A percentile compares a stretch with the other conserved stretches of the same genome.
Evolutionary conservation across 169 alveolate species (phyloP).

Genomic region (Cryptosporidium bovis): DNA sequence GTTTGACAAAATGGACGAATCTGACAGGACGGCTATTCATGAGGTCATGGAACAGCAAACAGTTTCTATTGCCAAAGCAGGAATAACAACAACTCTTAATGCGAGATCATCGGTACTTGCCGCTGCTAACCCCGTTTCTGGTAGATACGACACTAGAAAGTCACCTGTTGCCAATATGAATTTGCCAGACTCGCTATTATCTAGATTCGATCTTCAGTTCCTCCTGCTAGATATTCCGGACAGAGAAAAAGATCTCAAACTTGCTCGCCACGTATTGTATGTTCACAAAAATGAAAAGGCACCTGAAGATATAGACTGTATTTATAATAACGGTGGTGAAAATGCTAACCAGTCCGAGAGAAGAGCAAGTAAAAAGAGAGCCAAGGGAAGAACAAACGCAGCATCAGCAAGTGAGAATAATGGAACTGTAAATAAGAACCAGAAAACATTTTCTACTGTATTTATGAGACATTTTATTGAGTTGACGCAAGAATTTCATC

Average conservation of each 20-base stretch:
- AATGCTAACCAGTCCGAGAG: not conserved
- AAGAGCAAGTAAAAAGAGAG: not conserved
- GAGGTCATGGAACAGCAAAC: slow-evolving; percentile 99
- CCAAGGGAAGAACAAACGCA: slow-evolving; percentile 9
- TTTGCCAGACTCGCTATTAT: slow-evolving; percentile 96
- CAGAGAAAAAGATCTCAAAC: slow-evolving; percentile 85
- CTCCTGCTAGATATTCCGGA: slow-evolving; percentile 89
- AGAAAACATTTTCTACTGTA: slow-evolving; percentile 76
- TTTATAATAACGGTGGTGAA: not conserved
- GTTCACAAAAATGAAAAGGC: slow-evolving; percentile 87
- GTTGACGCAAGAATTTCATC: slow-evolving; percentile 87
- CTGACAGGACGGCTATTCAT: slow-evolving; percentile 96
- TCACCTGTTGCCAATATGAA: slow-evolving; percentile 94
- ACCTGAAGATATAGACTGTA: slow-evolving; percentile 21
- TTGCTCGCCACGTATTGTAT: slow-evolving; percentile 93
- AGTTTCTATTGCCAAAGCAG: slow-evolving; percentile 98
- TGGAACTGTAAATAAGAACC: not conserved
- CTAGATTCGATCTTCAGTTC: slow-evolving; percentile 95
- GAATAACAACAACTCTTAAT: slow-evolving; percentile 91
- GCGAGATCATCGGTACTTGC: slow-evolving; percentile 95
- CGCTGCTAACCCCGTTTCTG: slow-evolving; percentile 97
- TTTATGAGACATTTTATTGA: slow-evolving; percentile 91
- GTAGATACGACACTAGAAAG: slow-evolving; percentile 93
- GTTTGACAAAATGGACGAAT: slow-evolving; percentile 97
- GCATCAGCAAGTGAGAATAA: slow-evolving; percentile 10